Conservation (phyloP, 352 stramenopile species). For the Phytophthora cajani region DNA sequence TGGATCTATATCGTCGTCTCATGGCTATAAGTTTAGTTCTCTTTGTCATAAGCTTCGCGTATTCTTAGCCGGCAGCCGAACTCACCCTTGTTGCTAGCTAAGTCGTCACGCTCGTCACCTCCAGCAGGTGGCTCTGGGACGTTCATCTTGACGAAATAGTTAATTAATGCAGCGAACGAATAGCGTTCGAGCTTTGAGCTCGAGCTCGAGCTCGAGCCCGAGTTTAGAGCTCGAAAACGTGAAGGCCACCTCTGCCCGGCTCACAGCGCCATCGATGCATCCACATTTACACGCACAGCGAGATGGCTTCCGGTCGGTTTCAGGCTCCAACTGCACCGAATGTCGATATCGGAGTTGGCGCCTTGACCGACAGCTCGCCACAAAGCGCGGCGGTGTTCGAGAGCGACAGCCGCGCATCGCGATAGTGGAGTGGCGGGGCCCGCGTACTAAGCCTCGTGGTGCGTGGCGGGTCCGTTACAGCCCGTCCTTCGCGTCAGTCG, state of each 20-base stretch:
- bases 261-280: background rate
- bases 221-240: background rate
- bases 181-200: background rate
- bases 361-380: background rate
- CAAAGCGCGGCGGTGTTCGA: background rate
- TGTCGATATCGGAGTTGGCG: background rate
- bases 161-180: background rate
- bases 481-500: slow-evolving; percentile 8
- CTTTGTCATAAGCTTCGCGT: background rate
- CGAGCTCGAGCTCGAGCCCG: too few relatives aligned
- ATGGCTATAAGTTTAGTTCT: too few relatives aligned
- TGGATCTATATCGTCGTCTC: too few relatives aligned
- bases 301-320: slow-evolving; percentile 3
- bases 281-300: background rate
- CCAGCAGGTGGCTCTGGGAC: background rate
- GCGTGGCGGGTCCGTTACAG: slow-evolving; percentile 8
- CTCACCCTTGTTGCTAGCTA: too few relatives aligned
- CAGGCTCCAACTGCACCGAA: slow-evolving; percentile 1
- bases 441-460: background rate
- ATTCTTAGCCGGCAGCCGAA: background rate
- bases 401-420: background rate
- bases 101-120: background rate
- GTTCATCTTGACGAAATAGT: background rate
- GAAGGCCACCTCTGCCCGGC: background rate
- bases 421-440: background rate